Evolutionary conservation across 257 asterid genomes (phyloP).

Genomic region (Capsicum rhomboideum): DNA sequence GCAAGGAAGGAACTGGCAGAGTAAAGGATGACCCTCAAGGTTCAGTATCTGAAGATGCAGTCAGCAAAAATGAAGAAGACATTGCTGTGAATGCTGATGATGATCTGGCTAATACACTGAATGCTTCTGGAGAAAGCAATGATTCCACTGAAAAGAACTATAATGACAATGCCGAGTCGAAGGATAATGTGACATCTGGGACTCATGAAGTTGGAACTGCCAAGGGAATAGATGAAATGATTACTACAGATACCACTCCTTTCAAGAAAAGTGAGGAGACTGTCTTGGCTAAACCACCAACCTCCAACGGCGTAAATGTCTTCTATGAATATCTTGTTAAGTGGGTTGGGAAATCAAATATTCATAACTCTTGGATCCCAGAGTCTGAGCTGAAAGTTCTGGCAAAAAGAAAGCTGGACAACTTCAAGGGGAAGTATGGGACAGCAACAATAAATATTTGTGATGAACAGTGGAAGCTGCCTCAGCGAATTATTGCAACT

Average conservation of each 20-base stretch:
- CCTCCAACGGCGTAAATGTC: conserved; percentile 23
- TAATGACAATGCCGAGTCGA: neutral
- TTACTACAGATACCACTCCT: conserved; percentile 12
- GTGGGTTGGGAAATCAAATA: conserved; percentile 93
- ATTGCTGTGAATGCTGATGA: conserved; percentile 17
- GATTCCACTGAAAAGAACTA: conserved; percentile 11
- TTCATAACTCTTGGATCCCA: conserved; percentile 82
- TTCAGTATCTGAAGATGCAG: conserved; percentile 25
- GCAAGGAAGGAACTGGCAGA: conserved; percentile 36
- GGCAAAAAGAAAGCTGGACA: conserved; percentile 85
- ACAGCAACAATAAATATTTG: conserved; percentile 62
- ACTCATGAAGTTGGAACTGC: conserved; percentile 35
- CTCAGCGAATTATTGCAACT: conserved; percentile 75
- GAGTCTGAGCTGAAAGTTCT: conserved; percentile 74
- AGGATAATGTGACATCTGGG: conserved; percentile 19
- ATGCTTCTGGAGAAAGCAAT: conserved; percentile 10
- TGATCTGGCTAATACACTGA: conserved; percentile 17
- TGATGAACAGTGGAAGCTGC: conserved; percentile 85
- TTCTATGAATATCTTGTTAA: conserved; percentile 78
- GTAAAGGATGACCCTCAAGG: conserved; percentile 18
- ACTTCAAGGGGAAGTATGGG: conserved; percentile 88
- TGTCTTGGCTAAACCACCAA: conserved; percentile 18
- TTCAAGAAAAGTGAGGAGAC: conserved; percentile 35
- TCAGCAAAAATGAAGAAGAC: conserved; percentile 22
- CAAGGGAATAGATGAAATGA: conserved; percentile 27